Evolutionary conservation across 176 grass and related monocot species (phyloP), one percentile per base, ranked within the genome.

Genomic region (Tillandsia leiboldiana): DNA sequence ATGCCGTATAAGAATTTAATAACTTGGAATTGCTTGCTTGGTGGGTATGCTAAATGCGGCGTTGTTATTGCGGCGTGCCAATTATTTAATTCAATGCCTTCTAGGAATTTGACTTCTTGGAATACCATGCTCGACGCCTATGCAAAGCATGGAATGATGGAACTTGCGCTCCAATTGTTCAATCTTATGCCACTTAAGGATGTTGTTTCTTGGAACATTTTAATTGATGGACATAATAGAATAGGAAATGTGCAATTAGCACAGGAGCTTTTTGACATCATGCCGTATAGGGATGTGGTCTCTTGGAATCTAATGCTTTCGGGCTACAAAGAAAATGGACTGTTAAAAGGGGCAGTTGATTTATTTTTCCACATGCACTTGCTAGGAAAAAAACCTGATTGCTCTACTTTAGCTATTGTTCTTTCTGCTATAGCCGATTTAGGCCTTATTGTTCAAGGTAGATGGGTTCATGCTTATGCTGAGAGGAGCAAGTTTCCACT

Each of bases 341-440:
- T 63, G 5, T 63, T 58, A 23, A 73, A 73, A 63, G 53, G 51
- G 57, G 58, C 54, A 3, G 26, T 73, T 64, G 42, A 63, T 12
- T 47, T 73, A 12, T 73, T 63, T 51, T 63, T 23, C 18, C 49
- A 73, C 13, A 73, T 73, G 71, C 56, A 51, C 14, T 49, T 64
- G 20, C 13, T 52, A 52, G 61, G 72, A 1, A 49, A 66, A 18
- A 75, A 27, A 26, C 62, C 49, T 65, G 62, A 66, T 53, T 20
- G 8, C 49, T 75, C 58, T 6, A 75, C 72, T 75, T 75, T 75
- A 53, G 59, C 72, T 66, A 52, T 75, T 47, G 72, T 75, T 66
- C 72, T 75, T 53, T 75, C 72, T 27, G 72, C 72, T 51, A 65
- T 75, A 51, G 49, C 72, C 65, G 72, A 75, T 50, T 65, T 75